These are phyloP conservation scores for Saccharomycopsis lassenensis DNA, from an alignment of 805 yeast genomes.

Conservation along the genomic window DNA sequence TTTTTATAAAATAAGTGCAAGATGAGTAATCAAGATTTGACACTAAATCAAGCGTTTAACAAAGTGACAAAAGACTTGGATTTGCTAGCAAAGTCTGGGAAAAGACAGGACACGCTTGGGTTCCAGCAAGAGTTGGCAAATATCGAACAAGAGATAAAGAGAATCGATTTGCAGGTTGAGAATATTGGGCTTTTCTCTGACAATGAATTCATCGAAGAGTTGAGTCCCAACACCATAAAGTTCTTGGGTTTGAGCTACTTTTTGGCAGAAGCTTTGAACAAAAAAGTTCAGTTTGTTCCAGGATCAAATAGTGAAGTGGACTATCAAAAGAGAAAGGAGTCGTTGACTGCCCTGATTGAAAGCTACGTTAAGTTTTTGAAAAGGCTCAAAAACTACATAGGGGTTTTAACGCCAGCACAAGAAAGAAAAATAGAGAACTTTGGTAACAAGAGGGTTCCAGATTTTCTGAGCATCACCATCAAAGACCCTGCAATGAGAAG, in stretches of 20 bases:
- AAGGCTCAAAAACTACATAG: conserved; percentile 35
- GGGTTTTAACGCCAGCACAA: conserved; percentile 31
- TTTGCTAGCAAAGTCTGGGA: no score
- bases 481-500: conserved; percentile 39
- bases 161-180: conserved; percentile 32
- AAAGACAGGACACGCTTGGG: no score
- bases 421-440: conserved; percentile 30
- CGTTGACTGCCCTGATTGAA: conserved; percentile 32
- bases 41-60: no score
- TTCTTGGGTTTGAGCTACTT: conserved; percentile 51
- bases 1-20: no score
- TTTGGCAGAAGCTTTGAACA: conserved; percentile 32
- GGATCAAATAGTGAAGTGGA: conserved; percentile 3
- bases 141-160: conserved; percentile 26
- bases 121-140: conserved; percentile 1
- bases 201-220: conserved; percentile 63
- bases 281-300: conserved; percentile 21
- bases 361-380: conserved; percentile 36
- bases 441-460: conserved; percentile 28
- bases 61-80: no score
- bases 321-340: conserved; percentile 19
- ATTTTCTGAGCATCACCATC: conserved; percentile 24
- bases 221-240: conserved; percentile 51
- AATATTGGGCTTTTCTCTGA: conserved; percentile 52
- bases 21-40: no score